Conservation (phyloP, 495 filamentous ascomycete genomes). For the Physcia stellaris region DNA sequence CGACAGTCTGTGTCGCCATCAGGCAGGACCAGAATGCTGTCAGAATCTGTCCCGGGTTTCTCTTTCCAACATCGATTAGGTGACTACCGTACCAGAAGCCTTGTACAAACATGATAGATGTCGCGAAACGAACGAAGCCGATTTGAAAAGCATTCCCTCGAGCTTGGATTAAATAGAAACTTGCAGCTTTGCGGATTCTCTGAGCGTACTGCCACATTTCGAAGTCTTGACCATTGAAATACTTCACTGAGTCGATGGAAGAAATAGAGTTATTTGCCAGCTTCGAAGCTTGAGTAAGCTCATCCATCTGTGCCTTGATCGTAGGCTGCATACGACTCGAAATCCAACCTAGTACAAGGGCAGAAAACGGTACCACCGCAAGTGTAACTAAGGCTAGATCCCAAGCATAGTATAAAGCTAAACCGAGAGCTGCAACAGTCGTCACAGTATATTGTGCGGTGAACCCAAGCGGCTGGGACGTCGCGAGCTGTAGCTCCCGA, state of each 20-base stretch:
- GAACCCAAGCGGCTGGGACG: conserved; percentile 65
- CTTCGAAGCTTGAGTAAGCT: conserved; percentile 61
- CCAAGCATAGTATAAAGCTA: conserved; percentile 73
- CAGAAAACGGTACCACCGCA: conserved; percentile 56
- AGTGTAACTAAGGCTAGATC: conserved; percentile 73
- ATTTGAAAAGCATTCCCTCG: conserved; percentile 54
- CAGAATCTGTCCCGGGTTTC: conserved; percentile 55
- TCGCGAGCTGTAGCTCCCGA: conserved; percentile 67
- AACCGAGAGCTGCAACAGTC: conserved; percentile 43
- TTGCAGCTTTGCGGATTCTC: conserved; percentile 44
- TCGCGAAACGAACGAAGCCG: conserved; percentile 57
- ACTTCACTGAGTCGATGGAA: conserved; percentile 78
- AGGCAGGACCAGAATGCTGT: conserved; percentile 79
- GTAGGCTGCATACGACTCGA: conserved; percentile 47
- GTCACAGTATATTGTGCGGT: conserved; percentile 47
- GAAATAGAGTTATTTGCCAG: conserved; percentile 51
- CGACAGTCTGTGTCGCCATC: conserved; percentile 58
- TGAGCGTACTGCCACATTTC: conserved; percentile 52
- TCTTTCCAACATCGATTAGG: conserved; percentile 40
- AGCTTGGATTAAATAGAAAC: conserved; percentile 54
- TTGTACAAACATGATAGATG: conserved; percentile 70
- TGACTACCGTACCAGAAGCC: conserved; percentile 82
- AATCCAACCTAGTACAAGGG: conserved; percentile 41
- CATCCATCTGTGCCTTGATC: conserved; percentile 53
- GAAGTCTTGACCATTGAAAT: conserved; percentile 60